Evolutionary conservation across 768 basidiomycete species (phyloP).

Genomic region (Pleurotus platypus): DNA sequence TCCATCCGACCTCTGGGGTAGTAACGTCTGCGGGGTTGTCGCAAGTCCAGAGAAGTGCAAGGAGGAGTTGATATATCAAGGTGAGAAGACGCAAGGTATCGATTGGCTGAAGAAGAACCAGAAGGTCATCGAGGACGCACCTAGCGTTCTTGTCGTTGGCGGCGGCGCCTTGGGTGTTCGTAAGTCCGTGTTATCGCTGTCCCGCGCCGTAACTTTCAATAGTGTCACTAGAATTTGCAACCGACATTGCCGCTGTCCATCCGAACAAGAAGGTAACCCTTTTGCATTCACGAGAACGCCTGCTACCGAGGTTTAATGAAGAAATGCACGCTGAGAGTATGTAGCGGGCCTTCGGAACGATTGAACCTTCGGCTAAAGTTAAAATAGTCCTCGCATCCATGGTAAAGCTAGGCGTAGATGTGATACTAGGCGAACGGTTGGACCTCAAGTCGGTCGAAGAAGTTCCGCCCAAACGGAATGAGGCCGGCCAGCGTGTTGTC

Average conservation of each 20-base stretch:
- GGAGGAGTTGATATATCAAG: constrained; percentile 24
- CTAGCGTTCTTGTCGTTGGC: constrained; percentile 60
- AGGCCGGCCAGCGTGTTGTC: constrained; percentile 29
- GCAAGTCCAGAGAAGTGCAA: constrained; percentile 1
- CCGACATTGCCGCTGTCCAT: constrained; percentile 55
- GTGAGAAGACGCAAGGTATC: constrained; percentile 45
- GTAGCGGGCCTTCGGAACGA: constrained; percentile 12
- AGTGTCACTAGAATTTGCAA: constrained; percentile 48
- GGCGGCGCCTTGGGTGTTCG: constrained; percentile 74
- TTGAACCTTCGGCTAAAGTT: background rate
- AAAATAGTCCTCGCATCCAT: constrained; percentile 33
- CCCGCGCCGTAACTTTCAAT: background rate
- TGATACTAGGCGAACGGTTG: constrained; percentile 53
- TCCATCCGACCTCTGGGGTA: constrained; percentile 53
- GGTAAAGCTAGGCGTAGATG: constrained; percentile 39
- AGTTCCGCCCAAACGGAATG: constrained; percentile 21
- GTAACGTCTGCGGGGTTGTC: constrained; percentile 11
- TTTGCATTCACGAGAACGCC: constrained; percentile 52
- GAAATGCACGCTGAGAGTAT: constrained; percentile 50
- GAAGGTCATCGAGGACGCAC: constrained; percentile 38
- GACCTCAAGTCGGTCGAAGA: constrained; percentile 35
- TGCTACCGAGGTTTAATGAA: constrained; percentile 51
- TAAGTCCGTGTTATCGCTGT: constrained; percentile 25
- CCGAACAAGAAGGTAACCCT: constrained; percentile 53
- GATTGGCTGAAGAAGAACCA: constrained; percentile 52